A percentile compares a stretch with the other conserved stretches of the same genome.
Evolutionary conservation across 495 filamentous ascomycete genomes (phyloP).

Genomic region (Aspergillus heteromorphus): DNA sequence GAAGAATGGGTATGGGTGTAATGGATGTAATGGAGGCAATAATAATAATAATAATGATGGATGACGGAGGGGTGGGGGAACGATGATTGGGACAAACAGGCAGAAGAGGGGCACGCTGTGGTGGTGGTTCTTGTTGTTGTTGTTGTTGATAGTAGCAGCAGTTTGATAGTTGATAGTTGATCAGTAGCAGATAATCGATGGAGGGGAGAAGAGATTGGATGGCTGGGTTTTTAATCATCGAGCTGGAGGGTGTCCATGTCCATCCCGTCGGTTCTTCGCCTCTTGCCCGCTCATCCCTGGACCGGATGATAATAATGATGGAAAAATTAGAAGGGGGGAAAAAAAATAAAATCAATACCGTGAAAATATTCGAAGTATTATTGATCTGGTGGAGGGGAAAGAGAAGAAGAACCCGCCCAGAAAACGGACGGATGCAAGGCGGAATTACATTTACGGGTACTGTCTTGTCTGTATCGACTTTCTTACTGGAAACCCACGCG

Average conservation of each 20-base stretch:
- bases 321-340: neutral
- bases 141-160: too few relatives aligned
- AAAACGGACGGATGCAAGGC: conserved; percentile 7
- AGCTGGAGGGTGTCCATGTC: neutral
- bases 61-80: neutral
- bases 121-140: too few relatives aligned
- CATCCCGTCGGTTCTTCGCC: neutral
- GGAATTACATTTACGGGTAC: too few relatives aligned
- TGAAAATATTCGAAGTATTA: too few relatives aligned
- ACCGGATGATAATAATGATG: neutral
- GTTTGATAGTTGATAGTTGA: neutral
- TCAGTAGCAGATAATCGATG: neutral
- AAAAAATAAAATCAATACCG: too few relatives aligned
- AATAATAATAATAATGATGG: too few relatives aligned
- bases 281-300: neutral
- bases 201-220: neutral
- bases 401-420: conserved; percentile 6
- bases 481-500: neutral
- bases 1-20: neutral
- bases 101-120: neutral
- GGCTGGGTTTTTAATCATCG: neutral
- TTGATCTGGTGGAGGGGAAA: neutral
- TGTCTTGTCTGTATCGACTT: too few relatives aligned
- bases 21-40: too few relatives aligned
- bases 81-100: neutral